Base-by-base conservation (phyloP, 257 asterid genomes). In the Solanum commersonii region DNA sequence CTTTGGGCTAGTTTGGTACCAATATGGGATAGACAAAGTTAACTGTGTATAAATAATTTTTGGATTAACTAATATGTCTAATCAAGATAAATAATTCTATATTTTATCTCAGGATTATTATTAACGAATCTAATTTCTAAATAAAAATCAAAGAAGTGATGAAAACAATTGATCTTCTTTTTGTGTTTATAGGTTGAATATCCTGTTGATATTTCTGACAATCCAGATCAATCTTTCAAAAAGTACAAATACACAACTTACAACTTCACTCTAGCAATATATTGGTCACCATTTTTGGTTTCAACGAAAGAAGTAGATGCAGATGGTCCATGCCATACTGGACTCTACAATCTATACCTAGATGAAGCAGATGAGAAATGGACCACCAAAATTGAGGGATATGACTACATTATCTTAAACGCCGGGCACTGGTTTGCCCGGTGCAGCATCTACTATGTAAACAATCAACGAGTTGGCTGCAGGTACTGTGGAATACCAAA, bases 381-480 rank as follows among this genome's bases (percentile, higher is more conserved):
- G 98, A 86, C 95, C 10, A 9, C 89, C 15, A 90, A 91, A 33
- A 91, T 94, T 76, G 92, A 89, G 56, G 88, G 49, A 3, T 94
- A 92, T 84, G 93, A 91, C 78, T 93, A 93, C 87, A 79, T 94
- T 34, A 90, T 94, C 90, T 83, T 95, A 92, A 92, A 91, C 56
- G 93, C 94, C 12, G 94, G 98, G 88, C 97, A 93, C 44, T 95
- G 98, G 98, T 91, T 91, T 44, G 85, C 83, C 52, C 40, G 91
- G 34, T 90, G 92, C 31, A 31, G 84, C 4, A 5, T 67, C 59
- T 87, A 88, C 89, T 88, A 83, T 85, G 70, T 60, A 33, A 87
- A 90, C 25, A 85, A 88, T 4, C 27, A 90, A 29, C 88, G 49
- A 18, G 81, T 83, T 4, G 92, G 92, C 7, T 91, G 91, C 49